These are phyloP conservation scores for Phtheirospermum japonicum DNA, from an alignment of 257 asterid species.

Conservation along the genomic window DNA sequence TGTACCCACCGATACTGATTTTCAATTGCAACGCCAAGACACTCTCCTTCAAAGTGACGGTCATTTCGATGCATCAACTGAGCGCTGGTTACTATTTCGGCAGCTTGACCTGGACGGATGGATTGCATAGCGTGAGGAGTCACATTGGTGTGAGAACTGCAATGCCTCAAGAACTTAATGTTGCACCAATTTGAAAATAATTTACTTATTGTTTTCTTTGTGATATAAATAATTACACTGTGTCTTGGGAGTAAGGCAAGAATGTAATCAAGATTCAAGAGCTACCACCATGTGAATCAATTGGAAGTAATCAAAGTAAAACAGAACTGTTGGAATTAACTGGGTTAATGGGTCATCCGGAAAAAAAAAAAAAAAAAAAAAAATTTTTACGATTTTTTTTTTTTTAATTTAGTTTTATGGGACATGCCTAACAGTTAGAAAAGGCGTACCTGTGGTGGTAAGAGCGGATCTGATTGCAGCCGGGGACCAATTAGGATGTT, in stretches of 20 bases:
- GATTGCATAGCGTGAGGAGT: constrained; percentile 34
- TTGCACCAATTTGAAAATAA: constrained; percentile 1
- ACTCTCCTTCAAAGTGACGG: constrained; percentile 37
- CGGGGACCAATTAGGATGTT: constrained; percentile 43
- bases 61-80: constrained; percentile 31
- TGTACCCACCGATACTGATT: constrained; percentile 35
- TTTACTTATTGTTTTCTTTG: too few species aligned
- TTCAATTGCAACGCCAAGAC: constrained; percentile 34
- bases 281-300: too few species aligned
- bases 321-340: too few species aligned
- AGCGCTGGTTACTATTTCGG: constrained; percentile 43
- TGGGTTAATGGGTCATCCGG: too few species aligned
- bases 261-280: too few species aligned
- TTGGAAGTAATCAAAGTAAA: too few species aligned
- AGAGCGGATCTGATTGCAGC: constrained; percentile 51
- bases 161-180: constrained; percentile 18
- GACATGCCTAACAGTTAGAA: neutral
- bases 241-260: too few species aligned
- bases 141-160: constrained; percentile 36
- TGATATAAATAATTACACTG: too few species aligned
- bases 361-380: too few species aligned
- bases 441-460: constrained; percentile 39
- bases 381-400: neutral
- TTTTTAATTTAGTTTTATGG: too few species aligned
- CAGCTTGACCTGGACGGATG: constrained; percentile 46